Percentiles rank a stretch among this genome's conserved stretches.
Evolutionary conservation across 1,284 basidiomycete species (phyloP).

Genomic region (Pisolithus thermaeus): DNA sequence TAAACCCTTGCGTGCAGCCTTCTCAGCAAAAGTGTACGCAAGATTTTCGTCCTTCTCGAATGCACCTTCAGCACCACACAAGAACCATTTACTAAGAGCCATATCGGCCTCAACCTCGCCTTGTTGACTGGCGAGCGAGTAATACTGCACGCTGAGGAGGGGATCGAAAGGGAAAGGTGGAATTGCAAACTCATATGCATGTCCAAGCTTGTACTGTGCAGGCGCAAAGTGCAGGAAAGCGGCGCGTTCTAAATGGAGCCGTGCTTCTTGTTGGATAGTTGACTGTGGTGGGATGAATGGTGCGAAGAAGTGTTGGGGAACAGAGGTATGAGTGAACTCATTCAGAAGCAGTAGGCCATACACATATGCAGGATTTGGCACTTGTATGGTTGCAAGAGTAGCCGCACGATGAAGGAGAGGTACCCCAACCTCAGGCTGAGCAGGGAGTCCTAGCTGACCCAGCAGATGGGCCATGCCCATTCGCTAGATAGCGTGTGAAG

Average conservation of each 20-base stretch:
- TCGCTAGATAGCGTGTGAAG: slow-evolving; percentile 41
- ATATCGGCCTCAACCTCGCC: slow-evolving; percentile 92
- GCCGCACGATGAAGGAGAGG: slow-evolving; percentile 77
- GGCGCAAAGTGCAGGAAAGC: slow-evolving; percentile 85
- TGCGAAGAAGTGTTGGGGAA: slow-evolving; percentile 49
- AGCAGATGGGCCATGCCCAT: slow-evolving; percentile 89
- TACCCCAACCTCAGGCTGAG: slow-evolving; percentile 55
- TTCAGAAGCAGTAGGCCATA: slow-evolving; percentile 79
- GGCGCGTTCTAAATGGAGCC: slow-evolving; percentile 68
- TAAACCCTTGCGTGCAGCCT: slow-evolving; percentile 77
- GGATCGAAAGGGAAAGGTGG: slow-evolving; percentile 87
- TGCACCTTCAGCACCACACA: slow-evolving; percentile 75
- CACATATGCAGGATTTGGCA: slow-evolving; percentile 84
- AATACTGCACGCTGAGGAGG: slow-evolving; percentile 88
- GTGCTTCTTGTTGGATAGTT: slow-evolving; percentile 35
- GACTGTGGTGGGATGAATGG: slow-evolving; percentile 45
- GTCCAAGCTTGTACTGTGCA: slow-evolving; percentile 91
- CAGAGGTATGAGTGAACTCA: slow-evolving; percentile 62
- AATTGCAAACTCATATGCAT: slow-evolving; percentile 87
- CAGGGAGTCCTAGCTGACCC: slow-evolving; percentile 71
- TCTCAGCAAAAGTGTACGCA: slow-evolving; percentile 88
- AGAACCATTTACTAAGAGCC: slow-evolving; percentile 93
- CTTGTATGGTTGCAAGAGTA: slow-evolving; percentile 64
- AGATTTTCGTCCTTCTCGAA: slow-evolving; percentile 90
- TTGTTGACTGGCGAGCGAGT: slow-evolving; percentile 78